A percentile compares a stretch with the other conserved stretches of the same genome.
These are phyloP conservation scores for Gracilariopsis chorda DNA, from an alignment of 23 red algal genomes.

Conservation along the genomic window DNA sequence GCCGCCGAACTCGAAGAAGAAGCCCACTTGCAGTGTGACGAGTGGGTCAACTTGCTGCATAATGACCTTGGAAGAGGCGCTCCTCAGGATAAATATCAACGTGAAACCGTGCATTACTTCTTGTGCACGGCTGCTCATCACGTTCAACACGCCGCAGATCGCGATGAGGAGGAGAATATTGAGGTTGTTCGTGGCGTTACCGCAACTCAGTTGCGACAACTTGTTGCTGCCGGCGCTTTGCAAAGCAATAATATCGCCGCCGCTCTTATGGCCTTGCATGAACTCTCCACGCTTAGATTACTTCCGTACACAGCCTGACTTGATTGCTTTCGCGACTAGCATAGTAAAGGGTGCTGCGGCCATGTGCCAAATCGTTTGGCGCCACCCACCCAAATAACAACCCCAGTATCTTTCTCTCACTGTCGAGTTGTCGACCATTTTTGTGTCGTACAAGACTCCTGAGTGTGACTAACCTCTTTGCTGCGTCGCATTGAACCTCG, in stretches of 20 bases:
- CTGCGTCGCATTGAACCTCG: no score
- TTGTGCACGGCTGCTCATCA: conserved; percentile 38
- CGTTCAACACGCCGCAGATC: conserved; percentile 11
- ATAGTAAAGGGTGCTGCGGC: no score
- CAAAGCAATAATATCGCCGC: conserved; percentile 70
- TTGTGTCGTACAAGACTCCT: no score
- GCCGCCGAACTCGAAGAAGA: conserved; percentile 73
- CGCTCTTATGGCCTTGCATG: conserved; percentile 44
- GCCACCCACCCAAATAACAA: no score
- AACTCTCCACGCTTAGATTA: not conserved
- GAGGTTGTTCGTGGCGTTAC: conserved; percentile 67
- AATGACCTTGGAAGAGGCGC: conserved; percentile 22
- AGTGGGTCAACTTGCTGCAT: conserved; percentile 41
- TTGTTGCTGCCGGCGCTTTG: conserved; percentile 22
- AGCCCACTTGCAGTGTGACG: conserved; percentile 30
- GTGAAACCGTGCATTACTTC: conserved; percentile 54
- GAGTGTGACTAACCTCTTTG: no score
- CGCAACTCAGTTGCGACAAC: not conserved
- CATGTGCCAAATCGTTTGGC: no score
- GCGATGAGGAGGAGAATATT: conserved; percentile 69
- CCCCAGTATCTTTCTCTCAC: no score
- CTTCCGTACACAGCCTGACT: conserved; percentile 21
- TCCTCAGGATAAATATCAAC: conserved; percentile 79
- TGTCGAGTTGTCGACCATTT: no score
- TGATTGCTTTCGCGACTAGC: no score